phyloP scores from a whole-genome alignment of 1,284 basidiomycete species.

The Coniferiporia sulphurascens region DNA sequence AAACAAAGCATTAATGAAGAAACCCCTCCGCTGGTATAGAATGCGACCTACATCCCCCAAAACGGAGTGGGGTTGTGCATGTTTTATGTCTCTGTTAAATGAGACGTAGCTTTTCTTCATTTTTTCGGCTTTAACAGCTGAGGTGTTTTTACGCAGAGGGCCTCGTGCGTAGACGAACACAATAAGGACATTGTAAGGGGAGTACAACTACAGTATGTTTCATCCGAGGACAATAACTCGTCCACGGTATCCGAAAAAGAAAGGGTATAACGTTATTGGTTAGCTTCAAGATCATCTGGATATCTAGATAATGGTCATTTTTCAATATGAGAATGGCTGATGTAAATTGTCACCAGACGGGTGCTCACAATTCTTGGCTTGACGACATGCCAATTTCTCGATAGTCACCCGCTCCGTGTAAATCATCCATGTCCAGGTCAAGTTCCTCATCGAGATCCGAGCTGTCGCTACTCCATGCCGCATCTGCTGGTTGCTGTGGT shows the following conservation, averaged over 20 bases:
- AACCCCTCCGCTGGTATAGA: too few species aligned
- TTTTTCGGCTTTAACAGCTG: too few species aligned
- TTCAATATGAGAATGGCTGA: neutral
- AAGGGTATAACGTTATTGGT: neutral
- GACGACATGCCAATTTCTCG: constrained; percentile 1
- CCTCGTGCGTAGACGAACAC: too few species aligned
- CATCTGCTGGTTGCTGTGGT: constrained; percentile 26
- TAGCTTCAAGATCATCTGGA: neutral
- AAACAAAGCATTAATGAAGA: too few species aligned
- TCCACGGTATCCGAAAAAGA: neutral
- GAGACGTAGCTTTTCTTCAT: too few species aligned
- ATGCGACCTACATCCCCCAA: too few species aligned
- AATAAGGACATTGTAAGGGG: too few species aligned
- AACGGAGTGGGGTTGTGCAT: too few species aligned
- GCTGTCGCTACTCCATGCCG: constrained; percentile 61
- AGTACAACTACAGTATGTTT: too few species aligned
- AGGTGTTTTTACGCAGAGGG: too few species aligned
- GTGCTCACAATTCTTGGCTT: constrained; percentile 13
- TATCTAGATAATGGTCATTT: neutral
- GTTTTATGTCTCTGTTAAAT: too few species aligned
- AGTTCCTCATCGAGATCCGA: constrained; percentile 37
- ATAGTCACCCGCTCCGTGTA: neutral
- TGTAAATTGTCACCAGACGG: neutral
- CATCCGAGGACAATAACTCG: neutral
- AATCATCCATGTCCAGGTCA: constrained; percentile 6